A percentile compares a stretch with the other conserved stretches of the same genome.
Evolutionary conservation across 2,329 filamentous ascomycete species (phyloP).

Genomic region (Didymella segeticola): DNA sequence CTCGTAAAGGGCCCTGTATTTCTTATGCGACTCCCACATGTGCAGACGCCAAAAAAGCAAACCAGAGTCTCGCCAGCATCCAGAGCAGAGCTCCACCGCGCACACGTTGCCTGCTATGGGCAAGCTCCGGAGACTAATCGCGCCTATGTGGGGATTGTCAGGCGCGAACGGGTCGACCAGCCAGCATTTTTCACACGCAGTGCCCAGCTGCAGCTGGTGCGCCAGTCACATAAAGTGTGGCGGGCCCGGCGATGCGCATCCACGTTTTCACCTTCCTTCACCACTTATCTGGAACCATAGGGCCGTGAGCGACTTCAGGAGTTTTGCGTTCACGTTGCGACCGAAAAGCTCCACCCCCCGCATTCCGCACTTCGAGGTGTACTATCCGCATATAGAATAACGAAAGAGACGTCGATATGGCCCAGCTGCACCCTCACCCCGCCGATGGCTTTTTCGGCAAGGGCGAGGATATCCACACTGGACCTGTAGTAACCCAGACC

Average conservation of each 20-base stretch:
- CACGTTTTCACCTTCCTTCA: slow-evolving; percentile 10
- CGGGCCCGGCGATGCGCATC: slow-evolving; percentile 19
- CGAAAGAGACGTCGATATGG: slow-evolving; percentile 9
- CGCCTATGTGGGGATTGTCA: slow-evolving; percentile 33
- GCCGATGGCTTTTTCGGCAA: slow-evolving; percentile 21
- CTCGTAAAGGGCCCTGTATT: not conserved
- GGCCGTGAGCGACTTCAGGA: slow-evolving; percentile 51
- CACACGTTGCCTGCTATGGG: slow-evolving; percentile 16
- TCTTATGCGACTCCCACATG: slow-evolving; percentile 5
- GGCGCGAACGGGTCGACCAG: slow-evolving; percentile 29
- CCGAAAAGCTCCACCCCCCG: slow-evolving; percentile 44
- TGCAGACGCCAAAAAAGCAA: slow-evolving; percentile 29
- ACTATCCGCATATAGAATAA: not conserved
- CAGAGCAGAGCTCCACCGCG: slow-evolving; percentile 22
- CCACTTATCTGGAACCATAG: slow-evolving; percentile 15
- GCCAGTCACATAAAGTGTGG: slow-evolving; percentile 31
- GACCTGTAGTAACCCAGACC: slow-evolving; percentile 25
- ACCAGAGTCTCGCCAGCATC: slow-evolving; percentile 26
- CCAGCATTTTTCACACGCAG: slow-evolving; percentile 28
- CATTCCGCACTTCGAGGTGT: not conserved
- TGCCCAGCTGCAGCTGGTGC: slow-evolving; percentile 8
- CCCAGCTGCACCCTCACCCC: slow-evolving; percentile 26
- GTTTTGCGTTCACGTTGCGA: slow-evolving; percentile 50
- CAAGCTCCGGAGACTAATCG: slow-evolving; percentile 29
- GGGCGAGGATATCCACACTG: slow-evolving; percentile 10